Percentiles rank a stretch among this genome's conserved stretches.
These are phyloP conservation scores for Endocarpon pusillum DNA, from an alignment of 495 filamentous ascomycete species.

Conservation along the genomic window DNA sequence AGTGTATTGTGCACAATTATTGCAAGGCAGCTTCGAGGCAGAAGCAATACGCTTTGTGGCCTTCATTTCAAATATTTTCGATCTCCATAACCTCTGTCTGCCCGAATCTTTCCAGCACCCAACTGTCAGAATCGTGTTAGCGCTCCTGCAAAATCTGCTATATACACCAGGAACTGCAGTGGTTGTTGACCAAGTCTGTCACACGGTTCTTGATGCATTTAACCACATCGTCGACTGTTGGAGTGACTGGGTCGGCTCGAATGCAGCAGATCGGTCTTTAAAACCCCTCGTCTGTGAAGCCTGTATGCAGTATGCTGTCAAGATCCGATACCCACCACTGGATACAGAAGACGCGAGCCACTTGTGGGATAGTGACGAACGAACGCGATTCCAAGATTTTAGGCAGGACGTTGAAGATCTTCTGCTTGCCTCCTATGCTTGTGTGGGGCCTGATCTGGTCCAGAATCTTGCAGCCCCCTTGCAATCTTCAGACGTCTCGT, in stretches of 20 bases:
- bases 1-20: constrained; percentile 27
- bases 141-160: constrained; percentile 42
- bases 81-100: too few relatives aligned
- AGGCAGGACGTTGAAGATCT: constrained; percentile 70
- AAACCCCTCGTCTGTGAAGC: constrained; percentile 20
- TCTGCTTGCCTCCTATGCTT: constrained; percentile 54
- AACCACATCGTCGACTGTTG: constrained; percentile 30
- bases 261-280: constrained; percentile 11
- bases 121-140: constrained; percentile 22
- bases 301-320: constrained; percentile 23
- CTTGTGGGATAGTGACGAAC: constrained; percentile 55
- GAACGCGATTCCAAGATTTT: constrained; percentile 55
- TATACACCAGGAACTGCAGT: constrained; percentile 55
- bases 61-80: constrained; percentile 57
- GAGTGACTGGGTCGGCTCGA: constrained; percentile 16
- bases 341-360: constrained; percentile 17
- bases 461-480: too few relatives aligned
- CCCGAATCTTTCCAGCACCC: too few relatives aligned
- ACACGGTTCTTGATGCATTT: constrained; percentile 74
- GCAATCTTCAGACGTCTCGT: constrained; percentile 42
- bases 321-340: constrained; percentile 21
- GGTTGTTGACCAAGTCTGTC: constrained; percentile 60
- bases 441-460: constrained; percentile 51
- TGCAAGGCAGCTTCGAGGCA: constrained; percentile 42
- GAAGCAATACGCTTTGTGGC: constrained; percentile 52